Evolutionary conservation across 1,284 basidiomycete species (phyloP).

Genomic region (Puccinia polysora): DNA sequence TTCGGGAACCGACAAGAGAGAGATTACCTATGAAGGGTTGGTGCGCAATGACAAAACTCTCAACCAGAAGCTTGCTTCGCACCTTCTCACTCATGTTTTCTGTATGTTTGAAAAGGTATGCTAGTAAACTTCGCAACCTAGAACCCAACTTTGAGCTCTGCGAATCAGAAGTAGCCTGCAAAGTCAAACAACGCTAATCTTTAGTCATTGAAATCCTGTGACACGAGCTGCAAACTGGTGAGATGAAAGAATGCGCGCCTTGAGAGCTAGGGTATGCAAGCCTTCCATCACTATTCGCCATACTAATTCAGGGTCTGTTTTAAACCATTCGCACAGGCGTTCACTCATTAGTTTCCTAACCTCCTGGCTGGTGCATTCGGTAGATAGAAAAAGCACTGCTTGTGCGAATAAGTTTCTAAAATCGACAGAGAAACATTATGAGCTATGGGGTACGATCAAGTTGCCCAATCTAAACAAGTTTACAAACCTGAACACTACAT

Average conservation of each 20-base stretch:
- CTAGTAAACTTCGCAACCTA: slow-evolving; percentile 57
- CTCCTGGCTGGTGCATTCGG: slow-evolving; percentile 70
- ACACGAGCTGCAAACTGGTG: not conserved
- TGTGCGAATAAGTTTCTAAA: slow-evolving; percentile 57
- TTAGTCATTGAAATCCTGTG: not conserved
- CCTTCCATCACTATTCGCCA: slow-evolving; percentile 18
- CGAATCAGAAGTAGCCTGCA: slow-evolving; percentile 13
- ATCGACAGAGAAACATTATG: not conserved
- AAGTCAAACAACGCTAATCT: not conserved
- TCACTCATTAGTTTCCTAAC: slow-evolving; percentile 61
- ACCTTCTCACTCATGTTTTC: slow-evolving; percentile 19
- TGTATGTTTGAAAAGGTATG: slow-evolving; percentile 69
- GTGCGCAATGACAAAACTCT: slow-evolving; percentile 36
- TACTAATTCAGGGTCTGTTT: slow-evolving; percentile 56
- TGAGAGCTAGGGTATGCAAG: slow-evolving; percentile 14
- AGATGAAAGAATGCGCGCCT: slow-evolving; percentile 7
- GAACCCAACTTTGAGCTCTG: slow-evolving; percentile 9
- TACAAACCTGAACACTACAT: slow-evolving; percentile 61
- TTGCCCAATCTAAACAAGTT: not conserved
- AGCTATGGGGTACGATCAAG: not conserved
- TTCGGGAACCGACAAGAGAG: not conserved
- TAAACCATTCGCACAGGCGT: slow-evolving; percentile 63
- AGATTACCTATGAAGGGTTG: slow-evolving; percentile 32
- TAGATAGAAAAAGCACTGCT: slow-evolving; percentile 61
- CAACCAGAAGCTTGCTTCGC: slow-evolving; percentile 19